Evolutionary conservation across 108 stramenopile species (phyloP), one percentile per base, ranked within the genome.

Genomic region (Chaetoceros tenuissimus): DNA sequence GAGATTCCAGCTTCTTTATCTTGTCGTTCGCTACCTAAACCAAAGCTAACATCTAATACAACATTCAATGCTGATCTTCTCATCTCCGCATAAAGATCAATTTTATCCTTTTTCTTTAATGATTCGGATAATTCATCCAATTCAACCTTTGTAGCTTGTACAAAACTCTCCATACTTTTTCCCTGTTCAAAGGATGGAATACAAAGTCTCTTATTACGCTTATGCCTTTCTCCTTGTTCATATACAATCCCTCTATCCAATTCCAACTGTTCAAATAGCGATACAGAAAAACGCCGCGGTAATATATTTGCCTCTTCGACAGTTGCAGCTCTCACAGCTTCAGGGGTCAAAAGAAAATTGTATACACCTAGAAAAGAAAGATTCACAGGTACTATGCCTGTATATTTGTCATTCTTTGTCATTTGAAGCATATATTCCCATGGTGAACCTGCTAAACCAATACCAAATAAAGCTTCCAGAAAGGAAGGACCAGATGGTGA

Each of bases 371-470:
- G 23, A 3, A 55, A 44, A 25, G 23, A 24, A 1, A 63, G 27
- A 27, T 54, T 40, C 16, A 63, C 30, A 31, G 54, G 62, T 10
- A 52, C 50, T 0, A 47, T 16, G 13, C 62, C 62, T 26, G 31
- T 40, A 40, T 63, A 63, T 20, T 28, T 24, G n/a, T n/a, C n/a
- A n/a, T n/a, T n/a, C n/a, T n/a, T n/a, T n/a, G n/a, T n/a, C n/a
- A n/a, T n/a, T n/a, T n/a, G n/a, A n/a, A 63, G 53, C 62, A 63
- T 63, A 24, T 52, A 63, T 25, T 63, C 54, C 62, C 62, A 63
- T 1, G 62, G 62, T 25, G 53, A 55, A 18, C 62, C 62, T 17
- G 30, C 31, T n/a, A 55, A 24, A 3, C n/a, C 62, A 17, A 63
- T 63, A 1, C 62, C 62, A 40, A 34, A 54, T 2, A 63, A 21